Base-by-base conservation (phyloP, 73 alveolate species). In the Blepharisma stoltei region DNA sequence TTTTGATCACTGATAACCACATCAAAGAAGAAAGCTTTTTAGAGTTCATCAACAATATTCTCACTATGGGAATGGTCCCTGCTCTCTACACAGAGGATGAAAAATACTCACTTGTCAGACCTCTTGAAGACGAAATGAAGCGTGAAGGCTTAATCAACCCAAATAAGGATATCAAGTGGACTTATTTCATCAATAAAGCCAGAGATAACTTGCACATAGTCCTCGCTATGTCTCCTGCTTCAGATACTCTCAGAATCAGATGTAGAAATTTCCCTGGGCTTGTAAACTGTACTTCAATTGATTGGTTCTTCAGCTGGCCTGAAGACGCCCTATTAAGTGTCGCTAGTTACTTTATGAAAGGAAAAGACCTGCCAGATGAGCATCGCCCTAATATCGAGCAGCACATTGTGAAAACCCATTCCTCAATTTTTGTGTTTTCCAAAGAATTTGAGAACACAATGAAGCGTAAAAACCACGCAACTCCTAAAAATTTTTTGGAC, bases 261-360 rank as follows among this genome's bases (percentile, higher is more conserved):
- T 96, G 99, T 85, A 90, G 99, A 54, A 96, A 96, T 89, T 96
- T 96, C 99, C 99, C 99, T 9, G 99, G 99, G 55, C 81, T 96
- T 80, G 97, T 96, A 48, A 82, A 81, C 7, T 83, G 88, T 78
- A 87, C 98, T 20, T 77, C 89, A 38, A 88, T 92, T 37, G 98
- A 96, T 82, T 91, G 97, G 99, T 96, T 91, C 98, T 96, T 96
- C 93, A 91, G 96, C 50, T 94, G 99, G 99, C 98, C 98, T 38
- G 97, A 96, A 81, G 98, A 95, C 83, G 99, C 99, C 37, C 91
- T 97, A 65, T 87, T 89, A 25, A 96, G 97, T 25, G 99, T 95
- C 73, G 98, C 98, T 46, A 88, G 89, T 25, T 87, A 92, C 71
- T 94, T 94, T 88, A 83, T 97, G 82, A 89, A 89, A 50, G 90